Conservation (phyloP, 495 filamentous ascomycete genomes). For the Trichoderma parareesei region DNA sequence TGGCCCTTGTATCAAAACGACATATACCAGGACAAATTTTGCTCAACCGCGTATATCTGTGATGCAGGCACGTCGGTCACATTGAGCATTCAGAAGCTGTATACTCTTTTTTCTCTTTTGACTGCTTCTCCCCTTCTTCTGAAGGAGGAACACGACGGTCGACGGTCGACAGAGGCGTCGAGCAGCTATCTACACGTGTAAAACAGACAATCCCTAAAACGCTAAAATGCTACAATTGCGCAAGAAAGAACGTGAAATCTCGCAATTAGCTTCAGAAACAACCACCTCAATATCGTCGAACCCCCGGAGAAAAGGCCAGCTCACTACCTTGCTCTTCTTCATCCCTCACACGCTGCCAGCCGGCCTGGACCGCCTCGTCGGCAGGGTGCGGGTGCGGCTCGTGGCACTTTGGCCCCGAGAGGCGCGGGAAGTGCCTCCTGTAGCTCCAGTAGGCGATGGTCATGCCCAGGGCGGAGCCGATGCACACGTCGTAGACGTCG, state of each 20-base stretch:
- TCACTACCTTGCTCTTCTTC: conserved; percentile 24
- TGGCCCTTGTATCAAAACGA: not conserved
- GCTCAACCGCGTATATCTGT: not conserved
- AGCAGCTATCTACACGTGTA: not conserved
- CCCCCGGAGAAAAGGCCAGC: not conserved
- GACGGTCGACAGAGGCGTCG: not conserved
- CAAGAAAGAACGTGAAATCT: not conserved
- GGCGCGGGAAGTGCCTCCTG: conserved; percentile 50
- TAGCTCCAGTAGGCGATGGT: conserved; percentile 76
- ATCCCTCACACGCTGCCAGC: conserved; percentile 24
- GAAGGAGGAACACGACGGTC: not conserved
- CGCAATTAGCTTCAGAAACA: not conserved
- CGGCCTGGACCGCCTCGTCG: conserved; percentile 14
- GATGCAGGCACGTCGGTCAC: not conserved
- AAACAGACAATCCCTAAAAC: not conserved
- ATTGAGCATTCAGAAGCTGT: too few species aligned
- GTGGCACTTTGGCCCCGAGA: conserved; percentile 38
- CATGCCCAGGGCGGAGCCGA: conserved; percentile 66
- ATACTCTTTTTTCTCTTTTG: not conserved
- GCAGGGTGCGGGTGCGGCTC: conserved; percentile 38
- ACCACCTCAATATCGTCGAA: not conserved
- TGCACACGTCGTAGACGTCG: conserved; percentile 85
- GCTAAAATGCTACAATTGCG: not conserved
- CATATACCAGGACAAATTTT: not conserved
- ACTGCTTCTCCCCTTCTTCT: not conserved